Percentiles rank a stretch among this genome's conserved stretches.
These are phyloP conservation scores for Aethionema arabicum DNA, from an alignment of 345 rosid genomes.

Conservation along the genomic window DNA sequence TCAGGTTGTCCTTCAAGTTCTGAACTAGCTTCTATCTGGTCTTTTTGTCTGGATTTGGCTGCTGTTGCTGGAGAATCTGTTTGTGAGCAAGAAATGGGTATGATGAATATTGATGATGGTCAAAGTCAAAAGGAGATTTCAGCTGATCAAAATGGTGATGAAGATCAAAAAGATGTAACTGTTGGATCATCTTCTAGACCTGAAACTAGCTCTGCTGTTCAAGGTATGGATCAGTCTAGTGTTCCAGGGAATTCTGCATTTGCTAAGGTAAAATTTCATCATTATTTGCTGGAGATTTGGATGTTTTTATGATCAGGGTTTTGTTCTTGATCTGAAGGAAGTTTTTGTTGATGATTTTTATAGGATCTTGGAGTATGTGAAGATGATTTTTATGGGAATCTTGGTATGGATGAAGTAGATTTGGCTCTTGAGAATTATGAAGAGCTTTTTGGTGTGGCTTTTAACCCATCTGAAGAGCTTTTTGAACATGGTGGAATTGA, in stretches of 20 bases:
- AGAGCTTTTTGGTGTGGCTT: slow-evolving; percentile 86
- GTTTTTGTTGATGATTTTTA: slow-evolving; percentile 17
- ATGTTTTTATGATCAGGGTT: background rate
- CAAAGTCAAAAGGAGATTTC: slow-evolving; percentile 34
- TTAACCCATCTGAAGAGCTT: slow-evolving; percentile 72
- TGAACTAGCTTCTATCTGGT: slow-evolving; percentile 89
- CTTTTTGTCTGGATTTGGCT: slow-evolving; percentile 55
- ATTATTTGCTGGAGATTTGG: background rate
- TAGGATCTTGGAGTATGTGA: slow-evolving; percentile 39
- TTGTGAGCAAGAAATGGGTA: slow-evolving; percentile 78
- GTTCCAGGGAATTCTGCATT: slow-evolving; percentile 41
- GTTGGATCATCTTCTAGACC: slow-evolving; percentile 26
- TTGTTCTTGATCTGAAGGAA: background rate
- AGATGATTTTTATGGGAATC: slow-evolving; percentile 64
- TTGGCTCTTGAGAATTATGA: slow-evolving; percentile 87
- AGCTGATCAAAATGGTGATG: slow-evolving; percentile 39
- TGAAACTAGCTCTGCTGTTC: slow-evolving; percentile 44
- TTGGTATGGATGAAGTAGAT: slow-evolving; percentile 88
- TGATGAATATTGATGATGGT: slow-evolving; percentile 78
- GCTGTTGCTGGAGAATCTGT: slow-evolving; percentile 50
- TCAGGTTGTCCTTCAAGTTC: slow-evolving; percentile 91
- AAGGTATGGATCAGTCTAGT: slow-evolving; percentile 34
- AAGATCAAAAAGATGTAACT: slow-evolving; percentile 39
- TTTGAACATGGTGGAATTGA: slow-evolving; percentile 83
- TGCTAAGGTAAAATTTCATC: slow-evolving; percentile 49